Evolutionary conservation across 176 grass and related monocot species (phyloP), one percentile per base, ranked within the genome.

Genomic region (Rhipidocladum racemiflorum): DNA sequence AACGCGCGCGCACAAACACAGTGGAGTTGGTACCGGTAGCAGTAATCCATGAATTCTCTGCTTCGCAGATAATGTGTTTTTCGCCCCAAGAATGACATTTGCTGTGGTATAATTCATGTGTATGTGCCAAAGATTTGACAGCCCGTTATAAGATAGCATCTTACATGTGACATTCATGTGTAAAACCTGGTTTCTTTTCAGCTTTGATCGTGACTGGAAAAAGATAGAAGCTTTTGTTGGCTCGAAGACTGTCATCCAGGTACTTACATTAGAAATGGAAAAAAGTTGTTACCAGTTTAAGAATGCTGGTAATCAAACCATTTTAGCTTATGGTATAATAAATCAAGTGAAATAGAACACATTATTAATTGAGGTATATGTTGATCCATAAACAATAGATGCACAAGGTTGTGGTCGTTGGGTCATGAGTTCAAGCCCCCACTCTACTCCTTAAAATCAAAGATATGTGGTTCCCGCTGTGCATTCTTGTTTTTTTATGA

Each of bases 191-290:
- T 44, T 50, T 51, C 35, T 76, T 84, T 89, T 75, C 86, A 97
- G 94, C 55, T 97, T 97, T 89, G 91, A 97, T 62, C 94, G 94
- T 81, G 94, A 93, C 84, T 97, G 91, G 94, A 97, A 97, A 90
- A 97, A 97, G 80, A 97, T 97, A 66, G 94, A 97, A 91, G 91
- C 94, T 83, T 97, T 97, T 91, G 89, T 97, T 86, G 94, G 94
- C 29, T 93, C 94, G 3, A 97, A 97, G 94, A 93, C 91, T 28
- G 94, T 97, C 32, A 97, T 97, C 60, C 94, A 97, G 94, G 94
- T 97, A 90, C 42, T 54, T 81, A 32, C 4, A 67, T 44, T 73
- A 50, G 49, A 73, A 59, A 67, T 66, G n/a, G 65, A 43, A 24
- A 62, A 16, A 59, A 50, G 27, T 23, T 38, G 6, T 69, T 60